These are phyloP conservation scores for Telopea speciosissima DNA, from an alignment of 177 flowering plant genomes.

Conservation along the genomic window DNA sequence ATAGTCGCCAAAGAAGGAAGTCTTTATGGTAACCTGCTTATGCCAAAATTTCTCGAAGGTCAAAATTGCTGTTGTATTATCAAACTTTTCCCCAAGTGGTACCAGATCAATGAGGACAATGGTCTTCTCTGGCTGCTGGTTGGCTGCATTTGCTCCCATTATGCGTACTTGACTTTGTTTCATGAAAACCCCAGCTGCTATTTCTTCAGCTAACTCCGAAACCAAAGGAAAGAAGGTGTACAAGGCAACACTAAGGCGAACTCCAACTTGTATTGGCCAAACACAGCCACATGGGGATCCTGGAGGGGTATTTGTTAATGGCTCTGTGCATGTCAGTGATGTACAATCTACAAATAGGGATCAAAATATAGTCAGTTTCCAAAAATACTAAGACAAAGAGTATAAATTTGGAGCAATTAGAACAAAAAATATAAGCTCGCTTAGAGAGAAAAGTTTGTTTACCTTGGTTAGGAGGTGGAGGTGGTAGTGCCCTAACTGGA, in stretches of 20 bases:
- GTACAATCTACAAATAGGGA: conserved; percentile 53
- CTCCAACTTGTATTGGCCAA: conserved; percentile 67
- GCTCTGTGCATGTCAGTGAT: conserved; percentile 44
- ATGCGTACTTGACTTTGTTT: conserved; percentile 86
- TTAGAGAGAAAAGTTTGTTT: background rate
- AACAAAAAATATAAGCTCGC: background rate
- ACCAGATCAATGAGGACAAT: conserved; percentile 67
- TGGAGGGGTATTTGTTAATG: conserved; percentile 73
- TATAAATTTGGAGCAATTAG: background rate
- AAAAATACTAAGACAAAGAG: background rate
- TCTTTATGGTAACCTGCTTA: conserved; percentile 50
- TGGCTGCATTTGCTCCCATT: conserved; percentile 85
- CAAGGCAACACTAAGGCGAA: conserved; percentile 65
- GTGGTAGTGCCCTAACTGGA: conserved; percentile 51
- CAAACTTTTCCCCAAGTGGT: conserved; percentile 69
- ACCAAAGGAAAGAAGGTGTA: conserved; percentile 91
- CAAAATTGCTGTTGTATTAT: conserved; percentile 56
- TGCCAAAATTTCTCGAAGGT: conserved; percentile 67
- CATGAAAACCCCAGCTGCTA: conserved; percentile 71
- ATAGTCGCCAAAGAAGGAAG: conserved; percentile 65
- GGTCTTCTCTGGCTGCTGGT: conserved; percentile 67
- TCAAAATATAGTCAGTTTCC: background rate
- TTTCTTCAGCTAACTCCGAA: conserved; percentile 62
- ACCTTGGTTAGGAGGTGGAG: conserved; percentile 93
- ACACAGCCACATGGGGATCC: conserved; percentile 86